Evolutionary conservation across 768 basidiomycete genomes (phyloP).

Genomic region (Punctularia strigosozonata): DNA sequence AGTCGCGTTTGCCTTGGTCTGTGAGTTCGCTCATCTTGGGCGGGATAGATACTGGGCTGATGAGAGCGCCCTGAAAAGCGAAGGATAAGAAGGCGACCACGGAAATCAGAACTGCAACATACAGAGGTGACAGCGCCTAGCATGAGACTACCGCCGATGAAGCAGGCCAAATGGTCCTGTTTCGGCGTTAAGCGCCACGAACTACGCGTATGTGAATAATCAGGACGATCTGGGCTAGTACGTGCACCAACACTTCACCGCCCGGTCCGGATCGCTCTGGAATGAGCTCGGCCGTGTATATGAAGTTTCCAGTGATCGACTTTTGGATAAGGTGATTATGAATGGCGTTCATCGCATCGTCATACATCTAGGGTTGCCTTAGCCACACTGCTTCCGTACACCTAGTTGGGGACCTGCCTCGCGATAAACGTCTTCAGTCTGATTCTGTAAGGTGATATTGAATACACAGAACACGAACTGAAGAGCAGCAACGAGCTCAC

Average conservation of each 20-base stretch:
- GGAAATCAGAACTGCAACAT: too few species aligned
- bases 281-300: constrained; percentile 75
- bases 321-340: constrained; percentile 61
- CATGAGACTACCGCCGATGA: constrained; percentile 86
- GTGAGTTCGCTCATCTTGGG: constrained; percentile 56
- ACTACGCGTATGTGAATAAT: constrained; percentile 28
- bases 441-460: constrained; percentile 33
- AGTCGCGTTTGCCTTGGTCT: constrained; percentile 56
- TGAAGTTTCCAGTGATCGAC: constrained; percentile 44
- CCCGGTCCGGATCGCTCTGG: constrained; percentile 35
- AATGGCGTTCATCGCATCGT: constrained; percentile 73
- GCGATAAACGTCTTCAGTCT: constrained; percentile 65
- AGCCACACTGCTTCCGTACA: background rate
- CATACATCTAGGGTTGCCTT: constrained; percentile 59
- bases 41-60: constrained; percentile 49
- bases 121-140: constrained; percentile 73
- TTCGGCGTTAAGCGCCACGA: constrained; percentile 72
- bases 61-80: constrained; percentile 43
- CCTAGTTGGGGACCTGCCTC: constrained; percentile 32
- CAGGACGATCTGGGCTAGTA: background rate
- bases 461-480: background rate
- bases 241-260: constrained; percentile 21
- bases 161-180: constrained; percentile 95
- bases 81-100: too few species aligned
- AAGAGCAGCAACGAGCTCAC: constrained; percentile 23